phyloP scores from a whole-genome alignment of 306 rosid genomes.

The Albizia julibrissin region DNA sequence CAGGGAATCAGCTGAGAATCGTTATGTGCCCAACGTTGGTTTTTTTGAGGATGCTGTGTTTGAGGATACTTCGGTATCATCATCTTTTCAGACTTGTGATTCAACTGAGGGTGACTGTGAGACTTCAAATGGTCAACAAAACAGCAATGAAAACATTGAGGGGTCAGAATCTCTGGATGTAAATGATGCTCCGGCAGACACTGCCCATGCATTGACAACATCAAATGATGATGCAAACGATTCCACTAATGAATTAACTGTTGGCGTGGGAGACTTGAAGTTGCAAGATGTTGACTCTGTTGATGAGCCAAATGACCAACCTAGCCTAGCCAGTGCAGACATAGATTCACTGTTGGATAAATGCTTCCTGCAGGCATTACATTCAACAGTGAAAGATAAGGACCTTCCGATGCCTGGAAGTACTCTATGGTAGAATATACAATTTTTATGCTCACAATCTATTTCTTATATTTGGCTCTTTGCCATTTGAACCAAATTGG shows the following conservation, averaged over 20 bases:
- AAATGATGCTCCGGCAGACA: constrained; percentile 41
- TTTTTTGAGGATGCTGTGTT: constrained; percentile 81
- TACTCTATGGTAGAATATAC: constrained; percentile 68
- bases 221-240: constrained; percentile 32
- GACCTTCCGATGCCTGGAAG: constrained; percentile 97
- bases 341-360: constrained; percentile 80
- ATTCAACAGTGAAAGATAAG: constrained; percentile 83
- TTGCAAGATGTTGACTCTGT: constrained; percentile 49
- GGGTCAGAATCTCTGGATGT: constrained; percentile 42
- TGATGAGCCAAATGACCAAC: constrained; percentile 55
- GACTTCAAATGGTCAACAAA: constrained; percentile 46
- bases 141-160: constrained; percentile 31
- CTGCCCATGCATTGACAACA: constrained; percentile 24
- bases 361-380: constrained; percentile 90
- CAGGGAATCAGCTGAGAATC: constrained; percentile 83
- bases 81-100: constrained; percentile 47
- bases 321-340: constrained; percentile 62
- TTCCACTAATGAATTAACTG: constrained; percentile 46
- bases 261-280: constrained; percentile 56
- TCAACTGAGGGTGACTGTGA: constrained; percentile 39
- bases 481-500: background rate
- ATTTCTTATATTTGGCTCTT: constrained; percentile 1
- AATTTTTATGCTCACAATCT: background rate
- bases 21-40: constrained; percentile 86
- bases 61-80: constrained; percentile 69